Conservation (phyloP, 2,329 filamentous ascomycete genomes). For the Drechslerella dactyloides region DNA sequence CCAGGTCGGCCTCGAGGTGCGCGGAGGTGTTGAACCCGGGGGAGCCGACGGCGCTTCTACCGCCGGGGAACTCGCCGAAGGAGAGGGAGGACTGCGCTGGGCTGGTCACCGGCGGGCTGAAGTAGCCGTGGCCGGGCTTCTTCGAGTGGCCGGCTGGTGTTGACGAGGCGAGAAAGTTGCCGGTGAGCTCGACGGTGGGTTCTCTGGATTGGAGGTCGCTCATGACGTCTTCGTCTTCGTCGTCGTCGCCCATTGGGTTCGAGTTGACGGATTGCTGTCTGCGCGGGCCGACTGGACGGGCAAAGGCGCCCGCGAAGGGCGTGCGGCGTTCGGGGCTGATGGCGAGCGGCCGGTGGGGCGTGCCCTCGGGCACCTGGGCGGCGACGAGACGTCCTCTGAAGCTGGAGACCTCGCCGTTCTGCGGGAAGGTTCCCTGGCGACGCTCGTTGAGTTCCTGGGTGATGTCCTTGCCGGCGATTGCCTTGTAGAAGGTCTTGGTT, state of each 20-base stretch:
- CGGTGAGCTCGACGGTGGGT: constrained; percentile 43
- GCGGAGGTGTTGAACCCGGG: constrained; percentile 47
- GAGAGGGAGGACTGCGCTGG: constrained; percentile 41
- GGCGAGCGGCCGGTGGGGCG: constrained; percentile 28
- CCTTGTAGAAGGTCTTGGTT: constrained; percentile 40
- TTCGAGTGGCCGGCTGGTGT: constrained; percentile 29
- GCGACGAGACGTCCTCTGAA: constrained; percentile 39
- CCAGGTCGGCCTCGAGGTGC: constrained; percentile 35
- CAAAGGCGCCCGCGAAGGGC: constrained; percentile 36
- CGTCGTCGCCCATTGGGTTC: constrained; percentile 22
- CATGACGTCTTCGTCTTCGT: constrained; percentile 21
- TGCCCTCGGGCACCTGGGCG: constrained; percentile 33
- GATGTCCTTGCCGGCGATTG: constrained; percentile 44
- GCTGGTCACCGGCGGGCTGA: constrained; percentile 38
- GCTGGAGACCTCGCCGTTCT: constrained; percentile 40
- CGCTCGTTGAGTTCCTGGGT: constrained; percentile 47
- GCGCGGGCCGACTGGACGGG: constrained; percentile 32
- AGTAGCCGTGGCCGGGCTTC: constrained; percentile 40
- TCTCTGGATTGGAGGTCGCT: constrained; percentile 38
- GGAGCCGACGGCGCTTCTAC: constrained; percentile 20
- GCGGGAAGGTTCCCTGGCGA: constrained; percentile 38
- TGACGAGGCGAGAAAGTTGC: constrained; percentile 44
- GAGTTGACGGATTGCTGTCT: constrained; percentile 32
- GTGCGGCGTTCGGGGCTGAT: constrained; percentile 38
- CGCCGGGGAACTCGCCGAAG: constrained; percentile 30